These are phyloP conservation scores for Galeopsis tetrahit DNA, from an alignment of 257 asterid genomes.

Conservation along the genomic window DNA sequence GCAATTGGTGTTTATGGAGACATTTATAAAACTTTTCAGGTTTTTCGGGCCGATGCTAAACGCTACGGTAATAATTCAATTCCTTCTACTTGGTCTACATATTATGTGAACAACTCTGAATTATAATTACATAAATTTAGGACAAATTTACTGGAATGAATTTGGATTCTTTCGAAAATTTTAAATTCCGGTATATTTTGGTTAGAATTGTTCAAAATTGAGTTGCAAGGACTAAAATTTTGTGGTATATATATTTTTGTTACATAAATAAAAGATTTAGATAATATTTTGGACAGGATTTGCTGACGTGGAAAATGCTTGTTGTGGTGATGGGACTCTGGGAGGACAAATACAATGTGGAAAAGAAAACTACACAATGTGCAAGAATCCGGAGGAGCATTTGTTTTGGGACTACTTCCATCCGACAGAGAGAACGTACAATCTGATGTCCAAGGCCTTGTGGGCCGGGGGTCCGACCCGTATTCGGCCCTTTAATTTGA, in stretches of 20 bases:
- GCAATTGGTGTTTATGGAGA: constrained; percentile 61
- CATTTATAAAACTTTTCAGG: constrained; percentile 50
- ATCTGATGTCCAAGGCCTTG: constrained; percentile 62
- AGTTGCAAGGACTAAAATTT: too few relatives aligned
- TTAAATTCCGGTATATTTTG: background rate
- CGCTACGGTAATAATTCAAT: constrained; percentile 46
- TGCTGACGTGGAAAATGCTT: constrained; percentile 53
- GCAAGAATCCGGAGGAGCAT: constrained; percentile 47
- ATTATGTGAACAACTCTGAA: background rate
- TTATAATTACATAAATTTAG: background rate
- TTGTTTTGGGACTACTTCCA: constrained; percentile 82
- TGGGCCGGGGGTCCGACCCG: constrained; percentile 56
- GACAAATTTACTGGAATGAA: background rate
- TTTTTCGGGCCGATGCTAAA: constrained; percentile 54
- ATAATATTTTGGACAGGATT: constrained; percentile 45
- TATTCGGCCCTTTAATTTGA: constrained; percentile 63
- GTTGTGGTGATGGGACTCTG: constrained; percentile 70
- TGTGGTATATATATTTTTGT: too few relatives aligned
- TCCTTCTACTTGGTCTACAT: background rate
- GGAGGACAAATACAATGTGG: constrained; percentile 76
- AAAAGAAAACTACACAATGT: constrained; percentile 59
- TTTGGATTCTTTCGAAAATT: too few relatives aligned
- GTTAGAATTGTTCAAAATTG: background rate
- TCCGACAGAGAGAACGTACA: constrained; percentile 65
- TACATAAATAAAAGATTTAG: background rate